Evolutionary conservation across 2,329 filamentous ascomycete genomes (phyloP).

Genomic region (Endocalyx cinctus): DNA sequence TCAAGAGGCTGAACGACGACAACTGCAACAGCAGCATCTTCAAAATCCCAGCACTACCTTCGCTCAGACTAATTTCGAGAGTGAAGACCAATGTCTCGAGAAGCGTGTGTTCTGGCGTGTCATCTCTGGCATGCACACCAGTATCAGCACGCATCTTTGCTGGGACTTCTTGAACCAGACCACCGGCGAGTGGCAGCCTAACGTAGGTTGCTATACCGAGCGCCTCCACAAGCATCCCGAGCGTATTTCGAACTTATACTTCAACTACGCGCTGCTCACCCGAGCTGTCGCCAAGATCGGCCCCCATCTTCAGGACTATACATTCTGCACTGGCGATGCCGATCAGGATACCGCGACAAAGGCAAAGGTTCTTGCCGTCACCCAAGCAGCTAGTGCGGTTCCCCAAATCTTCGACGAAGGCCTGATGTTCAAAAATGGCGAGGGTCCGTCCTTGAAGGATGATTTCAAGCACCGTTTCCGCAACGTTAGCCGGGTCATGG

Average conservation of each 20-base stretch:
- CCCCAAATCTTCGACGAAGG: constrained; percentile 88
- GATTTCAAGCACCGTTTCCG: constrained; percentile 97
- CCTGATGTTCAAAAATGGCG: constrained; percentile 83
- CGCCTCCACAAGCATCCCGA: constrained; percentile 84
- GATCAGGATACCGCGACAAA: constrained; percentile 76
- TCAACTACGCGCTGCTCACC: constrained; percentile 95
- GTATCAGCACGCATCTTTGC: constrained; percentile 93
- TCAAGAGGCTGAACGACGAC: constrained; percentile 54
- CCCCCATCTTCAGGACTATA: constrained; percentile 76
- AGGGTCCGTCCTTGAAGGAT: constrained; percentile 78
- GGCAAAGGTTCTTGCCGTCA: constrained; percentile 73
- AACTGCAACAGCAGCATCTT: constrained; percentile 57
- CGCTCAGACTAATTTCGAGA: constrained; percentile 62
- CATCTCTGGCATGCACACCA: constrained; percentile 96
- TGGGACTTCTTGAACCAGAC: constrained; percentile 95
- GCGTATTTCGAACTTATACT: constrained; percentile 94
- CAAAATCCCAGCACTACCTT: constrained; percentile 52
- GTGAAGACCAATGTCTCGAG: constrained; percentile 90
- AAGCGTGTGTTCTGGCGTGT: constrained; percentile 98
- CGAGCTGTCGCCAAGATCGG: constrained; percentile 88
- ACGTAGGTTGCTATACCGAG: constrained; percentile 80
- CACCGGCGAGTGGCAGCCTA: constrained; percentile 88
- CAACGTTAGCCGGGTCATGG: constrained; percentile 95
- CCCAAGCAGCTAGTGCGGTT: constrained; percentile 63
- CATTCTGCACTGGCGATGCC: constrained; percentile 85